phyloP scores from a whole-genome alignment of 2,329 filamentous ascomycete species.

The Scopulariopsis brevicaulis region DNA sequence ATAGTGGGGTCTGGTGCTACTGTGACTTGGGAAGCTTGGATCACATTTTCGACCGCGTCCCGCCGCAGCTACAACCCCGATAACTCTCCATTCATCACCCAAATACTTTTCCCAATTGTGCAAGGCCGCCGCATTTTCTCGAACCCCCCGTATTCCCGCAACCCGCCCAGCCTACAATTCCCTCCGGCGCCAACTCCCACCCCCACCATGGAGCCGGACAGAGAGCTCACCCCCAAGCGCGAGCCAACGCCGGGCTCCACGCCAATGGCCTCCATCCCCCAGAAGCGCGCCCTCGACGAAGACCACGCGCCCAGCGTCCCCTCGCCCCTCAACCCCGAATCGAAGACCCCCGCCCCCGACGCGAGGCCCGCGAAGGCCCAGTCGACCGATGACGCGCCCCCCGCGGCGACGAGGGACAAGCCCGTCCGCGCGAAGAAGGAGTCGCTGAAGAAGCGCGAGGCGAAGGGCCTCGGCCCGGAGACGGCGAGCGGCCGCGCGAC shows the following conservation, averaged over 20 bases:
- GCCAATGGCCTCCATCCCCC: constrained; percentile 38
- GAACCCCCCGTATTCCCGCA: neutral
- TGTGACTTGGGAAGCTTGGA: neutral
- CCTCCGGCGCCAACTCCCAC: neutral
- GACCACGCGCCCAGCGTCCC: constrained; percentile 60
- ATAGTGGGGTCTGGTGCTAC: neutral
- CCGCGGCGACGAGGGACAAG: constrained; percentile 15
- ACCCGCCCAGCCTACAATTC: neutral
- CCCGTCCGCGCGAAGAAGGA: constrained; percentile 50
- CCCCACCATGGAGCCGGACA: constrained; percentile 1
- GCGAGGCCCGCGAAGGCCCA: constrained; percentile 25
- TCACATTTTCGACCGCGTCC: neutral
- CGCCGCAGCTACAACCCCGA: neutral
- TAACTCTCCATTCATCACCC: neutral
- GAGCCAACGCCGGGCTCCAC: constrained; percentile 13
- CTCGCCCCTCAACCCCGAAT: constrained; percentile 63
- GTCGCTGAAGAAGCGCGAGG: constrained; percentile 56
- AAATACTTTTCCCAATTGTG: too few species aligned
- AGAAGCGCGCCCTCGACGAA: constrained; percentile 58
- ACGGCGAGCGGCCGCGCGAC: constrained; percentile 35
- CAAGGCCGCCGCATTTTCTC: too few species aligned
- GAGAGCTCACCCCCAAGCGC: constrained; percentile 5
- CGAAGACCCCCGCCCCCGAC: constrained; percentile 26
- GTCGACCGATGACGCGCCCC: constrained; percentile 30
- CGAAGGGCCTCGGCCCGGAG: constrained; percentile 38